Percentiles rank a stretch among this genome's conserved stretches.
These are phyloP conservation scores for Acacia pycnantha DNA, from an alignment of 331 rosid species.

Conservation along the genomic window DNA sequence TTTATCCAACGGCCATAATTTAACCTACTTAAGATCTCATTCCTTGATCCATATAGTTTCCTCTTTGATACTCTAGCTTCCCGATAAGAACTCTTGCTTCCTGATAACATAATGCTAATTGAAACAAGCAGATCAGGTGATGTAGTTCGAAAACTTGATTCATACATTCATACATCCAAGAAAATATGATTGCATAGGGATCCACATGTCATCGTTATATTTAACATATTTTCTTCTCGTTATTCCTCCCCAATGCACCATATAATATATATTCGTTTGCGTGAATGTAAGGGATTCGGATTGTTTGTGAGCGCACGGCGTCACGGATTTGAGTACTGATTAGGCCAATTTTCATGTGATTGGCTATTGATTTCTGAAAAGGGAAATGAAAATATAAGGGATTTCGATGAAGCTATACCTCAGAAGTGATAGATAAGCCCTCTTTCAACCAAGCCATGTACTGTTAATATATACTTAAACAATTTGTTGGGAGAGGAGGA, in stretches of 20 bases:
- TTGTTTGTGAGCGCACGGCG: neutral
- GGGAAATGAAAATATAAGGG: neutral
- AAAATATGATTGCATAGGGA: neutral
- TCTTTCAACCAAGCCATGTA: too few relatives aligned
- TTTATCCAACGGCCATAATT: too few relatives aligned
- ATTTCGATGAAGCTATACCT: slow-evolving; percentile 43
- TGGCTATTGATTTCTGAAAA: neutral
- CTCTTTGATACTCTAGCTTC: slow-evolving; percentile 6
- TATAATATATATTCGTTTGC: neutral
- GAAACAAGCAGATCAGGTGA: neutral
- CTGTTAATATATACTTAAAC: too few relatives aligned
- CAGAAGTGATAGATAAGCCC: slow-evolving; percentile 82
- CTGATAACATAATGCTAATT: neutral
- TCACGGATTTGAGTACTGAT: neutral
- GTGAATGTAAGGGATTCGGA: neutral
- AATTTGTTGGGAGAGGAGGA: too few relatives aligned
- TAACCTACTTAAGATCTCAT: too few relatives aligned
- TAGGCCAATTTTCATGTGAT: neutral
- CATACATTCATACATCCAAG: too few relatives aligned
- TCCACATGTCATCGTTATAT: neutral
- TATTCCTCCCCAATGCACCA: neutral
- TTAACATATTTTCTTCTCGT: neutral
- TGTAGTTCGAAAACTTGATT: neutral
- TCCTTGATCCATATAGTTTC: too few relatives aligned
- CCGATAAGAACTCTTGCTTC: slow-evolving; percentile 10